A percentile compares a stretch with the other conserved stretches of the same genome.
Conservation (phyloP, 495 filamentous ascomycete species). For the Beverwykella pulmonaria region DNA sequence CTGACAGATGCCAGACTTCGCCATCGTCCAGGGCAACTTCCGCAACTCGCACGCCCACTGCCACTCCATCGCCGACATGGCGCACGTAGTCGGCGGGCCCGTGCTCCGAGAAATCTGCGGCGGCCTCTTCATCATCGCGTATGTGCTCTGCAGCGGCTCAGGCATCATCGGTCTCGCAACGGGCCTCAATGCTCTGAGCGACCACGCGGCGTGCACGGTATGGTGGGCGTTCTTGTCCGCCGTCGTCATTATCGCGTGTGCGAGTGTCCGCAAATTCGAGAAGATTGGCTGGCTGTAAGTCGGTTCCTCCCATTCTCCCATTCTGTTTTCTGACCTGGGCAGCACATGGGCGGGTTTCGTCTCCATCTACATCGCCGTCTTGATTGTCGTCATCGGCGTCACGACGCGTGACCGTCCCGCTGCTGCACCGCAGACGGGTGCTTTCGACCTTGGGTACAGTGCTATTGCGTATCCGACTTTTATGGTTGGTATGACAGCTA, state of each 20-base stretch:
- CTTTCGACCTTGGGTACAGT: constrained; percentile 45
- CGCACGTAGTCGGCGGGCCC: constrained; percentile 63
- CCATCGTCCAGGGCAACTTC: constrained; percentile 61
- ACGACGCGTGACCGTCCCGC: constrained; percentile 41
- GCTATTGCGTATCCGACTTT: constrained; percentile 46
- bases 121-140: constrained; percentile 64
- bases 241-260: constrained; percentile 62
- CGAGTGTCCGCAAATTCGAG: constrained; percentile 66
- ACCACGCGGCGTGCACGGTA: constrained; percentile 68
- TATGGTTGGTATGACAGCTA: constrained; percentile 42
- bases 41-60: constrained; percentile 70
- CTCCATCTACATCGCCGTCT: constrained; percentile 65
- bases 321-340: not conserved
- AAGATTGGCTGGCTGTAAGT: constrained; percentile 65
- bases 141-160: constrained; percentile 73
- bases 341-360: constrained; percentile 54
- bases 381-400: constrained; percentile 58
- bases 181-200: constrained; percentile 65
- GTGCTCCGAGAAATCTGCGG: constrained; percentile 67
- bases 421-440: constrained; percentile 47
- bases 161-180: constrained; percentile 75
- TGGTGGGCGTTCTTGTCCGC: constrained; percentile 68
- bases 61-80: constrained; percentile 71
- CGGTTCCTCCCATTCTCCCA: not conserved
- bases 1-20: constrained; percentile 32